A percentile compares a stretch with the other conserved stretches of the same genome.
These are phyloP conservation scores for Saccharomyces hybrid DNA, from an alignment of 1,139 yeast genomes.

Conservation along the genomic window DNA sequence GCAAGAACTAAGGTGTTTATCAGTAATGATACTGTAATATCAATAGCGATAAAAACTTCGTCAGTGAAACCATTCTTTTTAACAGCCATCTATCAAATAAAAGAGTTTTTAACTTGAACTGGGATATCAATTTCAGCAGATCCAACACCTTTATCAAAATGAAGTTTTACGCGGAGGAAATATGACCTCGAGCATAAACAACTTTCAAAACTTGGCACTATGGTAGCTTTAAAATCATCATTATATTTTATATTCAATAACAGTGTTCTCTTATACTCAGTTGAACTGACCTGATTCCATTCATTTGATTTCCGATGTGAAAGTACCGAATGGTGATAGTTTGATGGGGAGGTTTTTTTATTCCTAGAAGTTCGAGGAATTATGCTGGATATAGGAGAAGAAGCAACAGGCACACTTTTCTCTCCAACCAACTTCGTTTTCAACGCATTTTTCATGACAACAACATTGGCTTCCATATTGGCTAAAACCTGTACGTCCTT, in stretches of 20 bases:
- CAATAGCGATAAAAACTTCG: background rate
- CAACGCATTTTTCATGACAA: background rate
- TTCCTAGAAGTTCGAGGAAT: background rate
- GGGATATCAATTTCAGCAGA: background rate
- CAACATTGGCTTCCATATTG: background rate
- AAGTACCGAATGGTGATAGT: background rate
- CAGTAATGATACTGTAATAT: too few species aligned
- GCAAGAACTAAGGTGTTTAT: too few species aligned
- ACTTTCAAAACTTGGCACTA: background rate
- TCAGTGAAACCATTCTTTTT: too few species aligned
- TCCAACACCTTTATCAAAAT: background rate
- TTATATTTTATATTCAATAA: background rate
- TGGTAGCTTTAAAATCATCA: background rate
- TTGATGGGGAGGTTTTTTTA: background rate
- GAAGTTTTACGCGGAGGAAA: background rate
- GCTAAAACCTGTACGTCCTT: background rate
- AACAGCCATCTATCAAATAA: background rate
- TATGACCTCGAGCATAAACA: background rate
- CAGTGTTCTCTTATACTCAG: background rate
- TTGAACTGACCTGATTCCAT: background rate
- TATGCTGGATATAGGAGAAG: background rate
- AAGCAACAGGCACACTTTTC: background rate
- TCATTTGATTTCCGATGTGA: background rate
- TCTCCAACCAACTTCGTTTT: background rate
- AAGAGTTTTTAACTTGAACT: background rate